phyloP scores from a whole-genome alignment of 1,139 yeast genomes.

The Saccharomyces uvarum region DNA sequence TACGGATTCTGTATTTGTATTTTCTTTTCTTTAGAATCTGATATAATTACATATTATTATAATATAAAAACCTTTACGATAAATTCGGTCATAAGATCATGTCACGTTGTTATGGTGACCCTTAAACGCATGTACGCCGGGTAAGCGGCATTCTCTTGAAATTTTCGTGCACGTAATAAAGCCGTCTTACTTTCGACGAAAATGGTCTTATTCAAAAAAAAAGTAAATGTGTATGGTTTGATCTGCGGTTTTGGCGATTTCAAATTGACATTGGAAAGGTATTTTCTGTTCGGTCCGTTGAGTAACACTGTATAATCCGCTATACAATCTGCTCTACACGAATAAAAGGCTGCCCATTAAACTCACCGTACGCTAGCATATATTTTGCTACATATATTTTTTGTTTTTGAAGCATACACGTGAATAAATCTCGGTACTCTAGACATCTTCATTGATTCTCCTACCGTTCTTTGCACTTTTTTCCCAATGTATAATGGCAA shows the following conservation, averaged over 20 bases:
- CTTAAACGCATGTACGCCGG: background rate
- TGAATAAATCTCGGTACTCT: background rate
- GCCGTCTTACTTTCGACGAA: background rate
- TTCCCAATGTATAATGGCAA: background rate
- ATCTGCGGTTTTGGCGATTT: background rate
- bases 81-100: background rate
- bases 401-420: background rate
- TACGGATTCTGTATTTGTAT: conserved; percentile 18
- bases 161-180: too few relatives aligned
- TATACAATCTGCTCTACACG: background rate
- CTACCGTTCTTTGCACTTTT: background rate
- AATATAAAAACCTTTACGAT: conserved; percentile 1
- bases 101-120: too few relatives aligned
- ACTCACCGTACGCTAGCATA: background rate
- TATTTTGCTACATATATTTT: background rate
- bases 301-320: background rate
- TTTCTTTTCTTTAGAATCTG: conserved; percentile 11
- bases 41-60: conserved; percentile 13
- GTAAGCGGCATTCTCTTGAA: background rate
- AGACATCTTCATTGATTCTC: background rate
- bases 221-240: background rate
- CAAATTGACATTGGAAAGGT: background rate
- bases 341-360: background rate
- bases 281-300: background rate
- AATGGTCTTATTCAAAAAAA: background rate